phyloP scores from a whole-genome alignment of 169 alveolate species.

The Plasmodium falciparum region DNA sequence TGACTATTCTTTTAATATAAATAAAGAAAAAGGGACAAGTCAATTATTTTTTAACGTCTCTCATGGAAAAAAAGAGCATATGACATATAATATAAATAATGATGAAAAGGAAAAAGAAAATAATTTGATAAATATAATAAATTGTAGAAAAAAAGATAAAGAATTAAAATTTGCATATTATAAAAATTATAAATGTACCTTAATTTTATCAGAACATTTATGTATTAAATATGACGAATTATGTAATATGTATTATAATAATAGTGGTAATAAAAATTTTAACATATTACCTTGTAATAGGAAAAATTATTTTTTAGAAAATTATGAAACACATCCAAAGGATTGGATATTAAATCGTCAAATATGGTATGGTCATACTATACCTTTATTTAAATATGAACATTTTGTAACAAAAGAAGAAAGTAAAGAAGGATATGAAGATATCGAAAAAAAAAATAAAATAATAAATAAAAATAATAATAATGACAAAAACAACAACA shows the following conservation, averaged over 20 bases:
- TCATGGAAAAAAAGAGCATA: no score
- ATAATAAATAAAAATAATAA: no score
- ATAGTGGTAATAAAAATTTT: neutral
- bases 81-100: neutral
- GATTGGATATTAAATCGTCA: slow-evolving; percentile 51
- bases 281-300: slow-evolving; percentile 32
- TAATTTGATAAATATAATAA: neutral
- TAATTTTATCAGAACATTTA: slow-evolving; percentile 28
- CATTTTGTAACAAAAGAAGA: neutral
- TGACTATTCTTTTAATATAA: neutral
- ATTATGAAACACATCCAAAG: neutral
- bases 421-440: neutral
- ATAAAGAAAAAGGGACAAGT: neutral
- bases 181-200: slow-evolving; percentile 24
- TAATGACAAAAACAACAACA: no score
- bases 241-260: slow-evolving; percentile 10
- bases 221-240: slow-evolving; percentile 20
- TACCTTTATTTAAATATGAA: slow-evolving; percentile 50
- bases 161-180: slow-evolving; percentile 16
- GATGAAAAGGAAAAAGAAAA: neutral
- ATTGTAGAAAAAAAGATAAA: neutral
- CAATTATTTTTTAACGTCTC: no score
- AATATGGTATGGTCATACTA: slow-evolving; percentile 28
- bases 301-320: slow-evolving; percentile 20
- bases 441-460: no score